Conservation (phyloP, 495 filamentous ascomycete species). For the Bacidia gigantensis region DNA sequence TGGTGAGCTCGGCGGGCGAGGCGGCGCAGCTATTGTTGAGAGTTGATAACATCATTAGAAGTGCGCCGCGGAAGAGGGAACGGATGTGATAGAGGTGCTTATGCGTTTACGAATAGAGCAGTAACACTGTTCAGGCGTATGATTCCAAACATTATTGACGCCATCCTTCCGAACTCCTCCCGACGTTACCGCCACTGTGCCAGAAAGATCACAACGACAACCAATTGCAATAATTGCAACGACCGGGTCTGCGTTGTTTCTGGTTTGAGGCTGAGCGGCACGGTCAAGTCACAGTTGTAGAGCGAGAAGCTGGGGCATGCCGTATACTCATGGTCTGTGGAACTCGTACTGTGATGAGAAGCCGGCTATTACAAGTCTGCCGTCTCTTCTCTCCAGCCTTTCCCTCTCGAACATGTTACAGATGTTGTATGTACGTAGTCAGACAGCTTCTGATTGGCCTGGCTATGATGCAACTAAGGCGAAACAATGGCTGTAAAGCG, state of each 20-base stretch:
- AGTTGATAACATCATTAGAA: slow-evolving; percentile 78
- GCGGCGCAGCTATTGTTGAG: slow-evolving; percentile 79
- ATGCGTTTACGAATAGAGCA: not conserved
- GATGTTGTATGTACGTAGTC: not conserved
- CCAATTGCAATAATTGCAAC: no score
- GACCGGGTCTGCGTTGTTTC: no score
- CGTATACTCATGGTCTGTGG: no score
- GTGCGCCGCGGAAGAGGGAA: slow-evolving; percentile 61
- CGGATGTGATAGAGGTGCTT: slow-evolving; percentile 39
- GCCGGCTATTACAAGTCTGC: no score
- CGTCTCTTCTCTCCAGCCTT: no score
- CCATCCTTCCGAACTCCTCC: not conserved
- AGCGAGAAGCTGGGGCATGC: no score
- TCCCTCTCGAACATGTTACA: not conserved
- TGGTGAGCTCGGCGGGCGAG: slow-evolving; percentile 88
- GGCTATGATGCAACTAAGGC: not conserved
- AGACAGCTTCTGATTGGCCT: not conserved
- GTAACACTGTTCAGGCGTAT: not conserved
- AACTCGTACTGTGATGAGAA: no score
- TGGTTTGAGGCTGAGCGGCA: no score
- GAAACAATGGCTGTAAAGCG: not conserved
- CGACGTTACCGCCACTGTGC: not conserved
- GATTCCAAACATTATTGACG: not conserved
- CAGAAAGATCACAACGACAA: no score
- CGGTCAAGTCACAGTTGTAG: no score